Evolutionary conservation across 2,329 filamentous ascomycete genomes (phyloP).

Genomic region (Trichophyton mentagrophytes): DNA sequence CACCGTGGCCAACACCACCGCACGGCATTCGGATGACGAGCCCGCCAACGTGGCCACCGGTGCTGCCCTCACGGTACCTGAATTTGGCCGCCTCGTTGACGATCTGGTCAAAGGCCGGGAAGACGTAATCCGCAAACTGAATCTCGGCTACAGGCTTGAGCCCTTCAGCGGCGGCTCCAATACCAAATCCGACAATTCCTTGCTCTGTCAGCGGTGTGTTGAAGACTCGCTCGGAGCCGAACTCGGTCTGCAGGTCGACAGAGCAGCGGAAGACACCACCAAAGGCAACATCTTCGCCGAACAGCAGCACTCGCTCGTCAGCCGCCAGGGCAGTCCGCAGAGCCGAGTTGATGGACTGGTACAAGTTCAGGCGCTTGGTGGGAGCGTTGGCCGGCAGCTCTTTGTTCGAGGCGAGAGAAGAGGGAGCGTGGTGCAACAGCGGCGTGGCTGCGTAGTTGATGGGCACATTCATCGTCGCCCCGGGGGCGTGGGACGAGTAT

Average conservation of each 20-base stretch:
- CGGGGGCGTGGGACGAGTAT: constrained; percentile 37
- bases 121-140: constrained; percentile 91
- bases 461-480: constrained; percentile 59
- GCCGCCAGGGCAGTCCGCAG: constrained; percentile 67
- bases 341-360: constrained; percentile 85
- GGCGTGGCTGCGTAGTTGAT: constrained; percentile 76
- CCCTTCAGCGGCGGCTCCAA: constrained; percentile 78
- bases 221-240: constrained; percentile 81
- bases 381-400: constrained; percentile 61
- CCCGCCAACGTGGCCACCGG: constrained; percentile 58
- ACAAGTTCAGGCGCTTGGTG: constrained; percentile 83
- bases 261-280: constrained; percentile 93
- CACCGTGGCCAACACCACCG: constrained; percentile 80
- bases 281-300: constrained; percentile 94
- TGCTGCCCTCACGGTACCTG: constrained; percentile 57
- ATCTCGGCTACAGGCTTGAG: constrained; percentile 91
- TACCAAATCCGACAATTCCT: constrained; percentile 85
- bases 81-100: constrained; percentile 89
- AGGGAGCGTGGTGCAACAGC: constrained; percentile 66
- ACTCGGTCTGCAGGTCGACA: constrained; percentile 77
- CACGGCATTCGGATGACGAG: constrained; percentile 83
- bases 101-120: constrained; percentile 83
- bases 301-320: constrained; percentile 78
- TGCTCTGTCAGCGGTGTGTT: constrained; percentile 93
- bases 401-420: constrained; percentile 54